Evolutionary conservation across 192 early-diverging fungal genomes (phyloP).

Genomic region (Backusella morwellensis): DNA sequence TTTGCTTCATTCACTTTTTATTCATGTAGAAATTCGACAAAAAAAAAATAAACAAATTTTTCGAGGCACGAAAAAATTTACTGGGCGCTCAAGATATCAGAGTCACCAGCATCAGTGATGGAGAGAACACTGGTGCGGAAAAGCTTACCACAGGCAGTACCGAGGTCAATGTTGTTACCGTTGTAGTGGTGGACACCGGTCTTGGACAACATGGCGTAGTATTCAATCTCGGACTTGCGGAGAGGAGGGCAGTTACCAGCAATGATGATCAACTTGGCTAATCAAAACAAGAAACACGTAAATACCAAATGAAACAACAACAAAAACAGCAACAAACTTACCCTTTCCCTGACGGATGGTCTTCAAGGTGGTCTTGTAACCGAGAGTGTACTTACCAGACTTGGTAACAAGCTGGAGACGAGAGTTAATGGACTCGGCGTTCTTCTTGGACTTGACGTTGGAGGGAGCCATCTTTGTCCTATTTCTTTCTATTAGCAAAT

Average conservation of each 20-base stretch:
- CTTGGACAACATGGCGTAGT: slow-evolving; percentile 99
- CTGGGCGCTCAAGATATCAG: slow-evolving; percentile 49
- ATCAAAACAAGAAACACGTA: slow-evolving; percentile 18
- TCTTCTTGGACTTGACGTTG: slow-evolving; percentile 79
- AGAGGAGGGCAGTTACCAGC: slow-evolving; percentile 99
- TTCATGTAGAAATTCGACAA: neutral
- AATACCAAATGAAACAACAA: neutral
- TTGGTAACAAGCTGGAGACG: slow-evolving; percentile 99
- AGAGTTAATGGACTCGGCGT: slow-evolving; percentile 96
- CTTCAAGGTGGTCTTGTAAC: slow-evolving; percentile 99
- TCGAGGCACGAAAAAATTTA: slow-evolving; percentile 17
- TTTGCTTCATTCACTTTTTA: slow-evolving; percentile 1
- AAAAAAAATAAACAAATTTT: slow-evolving; percentile 1
- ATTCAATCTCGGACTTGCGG: slow-evolving; percentile 99
- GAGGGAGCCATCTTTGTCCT: slow-evolving; percentile 33
- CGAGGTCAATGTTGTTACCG: slow-evolving; percentile 99
- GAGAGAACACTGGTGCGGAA: slow-evolving; percentile 94
- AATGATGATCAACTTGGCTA: slow-evolving; percentile 98
- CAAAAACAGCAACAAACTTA: slow-evolving; percentile 31
- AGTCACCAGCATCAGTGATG: slow-evolving; percentile 98
- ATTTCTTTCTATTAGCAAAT: neutral
- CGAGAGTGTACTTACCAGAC: slow-evolving; percentile 96
- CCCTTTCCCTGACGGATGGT: slow-evolving; percentile 93
- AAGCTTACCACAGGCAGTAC: slow-evolving; percentile 99
- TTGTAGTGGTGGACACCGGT: slow-evolving; percentile 99